Conservation (phyloP, 1,139 yeast species). For the Hemisphaericaspora xylanilytica region DNA sequence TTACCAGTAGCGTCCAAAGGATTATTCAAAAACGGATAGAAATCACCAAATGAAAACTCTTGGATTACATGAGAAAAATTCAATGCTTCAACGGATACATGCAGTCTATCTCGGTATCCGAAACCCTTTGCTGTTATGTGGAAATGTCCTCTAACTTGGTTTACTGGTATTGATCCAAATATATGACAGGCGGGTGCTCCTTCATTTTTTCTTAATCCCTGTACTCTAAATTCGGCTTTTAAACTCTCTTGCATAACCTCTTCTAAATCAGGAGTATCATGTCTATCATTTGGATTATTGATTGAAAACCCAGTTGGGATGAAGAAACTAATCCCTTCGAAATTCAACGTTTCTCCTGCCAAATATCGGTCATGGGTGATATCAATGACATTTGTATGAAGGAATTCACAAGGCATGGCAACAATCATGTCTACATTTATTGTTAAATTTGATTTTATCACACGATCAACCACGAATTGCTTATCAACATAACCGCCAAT, state of each 20-base stretch:
- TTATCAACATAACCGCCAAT: conserved; percentile 82
- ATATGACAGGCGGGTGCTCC: conserved; percentile 84
- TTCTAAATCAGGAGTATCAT: conserved; percentile 65
- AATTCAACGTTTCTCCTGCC: conserved; percentile 71
- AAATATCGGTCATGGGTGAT: conserved; percentile 71
- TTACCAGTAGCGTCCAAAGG: conserved; percentile 79
- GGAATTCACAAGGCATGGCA: conserved; percentile 76
- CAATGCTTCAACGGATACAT: conserved; percentile 47
- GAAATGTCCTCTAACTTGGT: conserved; percentile 81
- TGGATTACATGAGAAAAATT: conserved; percentile 83
- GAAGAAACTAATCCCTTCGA: conserved; percentile 58
- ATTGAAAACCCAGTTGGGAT: conserved; percentile 47
- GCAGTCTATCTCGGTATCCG: conserved; percentile 52
- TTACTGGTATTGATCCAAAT: conserved; percentile 83
- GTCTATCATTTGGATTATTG: conserved; percentile 45
- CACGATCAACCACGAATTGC: conserved; percentile 70
- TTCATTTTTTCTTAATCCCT: conserved; percentile 39
- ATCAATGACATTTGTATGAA: conserved; percentile 79
- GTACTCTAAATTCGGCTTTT: conserved; percentile 56
- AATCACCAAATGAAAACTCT: conserved; percentile 89
- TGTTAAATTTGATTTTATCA: conserved; percentile 57
- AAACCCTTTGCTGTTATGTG: conserved; percentile 77
- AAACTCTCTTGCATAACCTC: conserved; percentile 63
- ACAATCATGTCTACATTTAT: conserved; percentile 80
- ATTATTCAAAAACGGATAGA: conserved; percentile 80